These are phyloP conservation scores for Geranium rotundifolium DNA, from an alignment of 345 rosid genomes.

Conservation along the genomic window DNA sequence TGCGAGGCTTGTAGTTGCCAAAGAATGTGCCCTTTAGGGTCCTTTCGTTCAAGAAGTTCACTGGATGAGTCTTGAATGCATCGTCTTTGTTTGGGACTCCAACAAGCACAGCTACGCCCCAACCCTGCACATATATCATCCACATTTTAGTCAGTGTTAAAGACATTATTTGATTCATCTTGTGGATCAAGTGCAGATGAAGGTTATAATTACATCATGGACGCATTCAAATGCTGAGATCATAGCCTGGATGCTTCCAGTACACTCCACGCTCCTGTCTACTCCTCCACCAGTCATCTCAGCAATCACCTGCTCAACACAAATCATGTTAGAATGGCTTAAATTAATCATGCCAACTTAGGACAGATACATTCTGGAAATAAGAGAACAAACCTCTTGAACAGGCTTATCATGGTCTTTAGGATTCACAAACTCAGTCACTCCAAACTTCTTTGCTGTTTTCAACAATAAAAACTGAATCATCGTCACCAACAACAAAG, in stretches of 20 bases:
- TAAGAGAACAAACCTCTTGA: no score
- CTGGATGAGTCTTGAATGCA: constrained; percentile 37
- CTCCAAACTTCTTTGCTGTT: constrained; percentile 40
- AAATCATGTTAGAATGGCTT: no score
- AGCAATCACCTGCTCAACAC: no score
- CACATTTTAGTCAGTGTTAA: no score
- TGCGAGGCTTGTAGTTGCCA: constrained; percentile 47
- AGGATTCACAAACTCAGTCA: constrained; percentile 35
- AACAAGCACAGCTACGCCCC: constrained; percentile 47
- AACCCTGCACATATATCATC: constrained; percentile 22
- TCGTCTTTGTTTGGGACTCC: constrained; percentile 43
- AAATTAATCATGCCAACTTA: no score
- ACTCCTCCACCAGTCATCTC: constrained; percentile 73
- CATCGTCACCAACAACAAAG: background rate
- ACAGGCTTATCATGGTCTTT: constrained; percentile 27
- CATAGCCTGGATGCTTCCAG: constrained; percentile 63
- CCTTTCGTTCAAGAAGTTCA: constrained; percentile 34
- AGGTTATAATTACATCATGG: constrained; percentile 43
- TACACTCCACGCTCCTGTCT: constrained; percentile 70
- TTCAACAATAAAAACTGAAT: background rate
- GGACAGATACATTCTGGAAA: no score
- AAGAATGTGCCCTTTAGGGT: constrained; percentile 50
- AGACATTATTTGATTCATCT: no score
- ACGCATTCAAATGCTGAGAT: constrained; percentile 82
- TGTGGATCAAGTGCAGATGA: no score